phyloP scores from a whole-genome alignment of 31 red algal genomes.

The Pterothamnion heteromorphum region DNA sequence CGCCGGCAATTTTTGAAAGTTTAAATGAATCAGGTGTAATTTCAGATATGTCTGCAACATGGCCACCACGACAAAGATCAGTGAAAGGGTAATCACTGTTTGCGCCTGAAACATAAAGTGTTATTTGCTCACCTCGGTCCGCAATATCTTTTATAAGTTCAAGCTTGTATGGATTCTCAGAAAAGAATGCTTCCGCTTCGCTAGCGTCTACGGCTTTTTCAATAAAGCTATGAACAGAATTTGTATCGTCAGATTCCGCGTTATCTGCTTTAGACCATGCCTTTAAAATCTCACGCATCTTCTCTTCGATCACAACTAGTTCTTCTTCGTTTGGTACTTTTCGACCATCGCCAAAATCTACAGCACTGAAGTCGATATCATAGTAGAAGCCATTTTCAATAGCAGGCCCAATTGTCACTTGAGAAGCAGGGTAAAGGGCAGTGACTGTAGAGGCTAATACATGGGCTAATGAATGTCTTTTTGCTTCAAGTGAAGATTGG shows the following conservation, averaged over 20 bases:
- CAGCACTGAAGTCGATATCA: not conserved
- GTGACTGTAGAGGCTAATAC: not conserved
- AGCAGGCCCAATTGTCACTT: not conserved
- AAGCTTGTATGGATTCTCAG: not conserved
- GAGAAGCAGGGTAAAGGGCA: not conserved
- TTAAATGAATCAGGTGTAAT: not conserved
- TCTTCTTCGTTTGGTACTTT: too few relatives aligned
- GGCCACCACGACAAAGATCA: not conserved
- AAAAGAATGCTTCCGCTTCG: not conserved
- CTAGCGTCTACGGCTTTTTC: not conserved
- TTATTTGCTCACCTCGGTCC: too few relatives aligned
- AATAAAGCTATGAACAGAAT: too few relatives aligned
- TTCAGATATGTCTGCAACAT: not conserved
- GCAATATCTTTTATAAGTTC: too few relatives aligned
- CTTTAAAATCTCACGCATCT: not conserved
- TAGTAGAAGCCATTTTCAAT: conserved; percentile 8
- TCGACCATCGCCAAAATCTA: not conserved
- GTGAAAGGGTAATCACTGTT: not conserved
- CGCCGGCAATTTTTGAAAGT: not conserved
- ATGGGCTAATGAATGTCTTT: not conserved
- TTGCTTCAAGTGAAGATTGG: too few relatives aligned
- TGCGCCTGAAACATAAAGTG: too few relatives aligned
- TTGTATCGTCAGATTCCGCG: too few relatives aligned
- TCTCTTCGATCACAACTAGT: too few relatives aligned
- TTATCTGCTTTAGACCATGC: not conserved